A percentile compares a stretch with the other conserved stretches of the same genome.
Evolutionary conservation across 2,329 filamentous ascomycete species (phyloP).

Genomic region (Pezicula carpinea): DNA sequence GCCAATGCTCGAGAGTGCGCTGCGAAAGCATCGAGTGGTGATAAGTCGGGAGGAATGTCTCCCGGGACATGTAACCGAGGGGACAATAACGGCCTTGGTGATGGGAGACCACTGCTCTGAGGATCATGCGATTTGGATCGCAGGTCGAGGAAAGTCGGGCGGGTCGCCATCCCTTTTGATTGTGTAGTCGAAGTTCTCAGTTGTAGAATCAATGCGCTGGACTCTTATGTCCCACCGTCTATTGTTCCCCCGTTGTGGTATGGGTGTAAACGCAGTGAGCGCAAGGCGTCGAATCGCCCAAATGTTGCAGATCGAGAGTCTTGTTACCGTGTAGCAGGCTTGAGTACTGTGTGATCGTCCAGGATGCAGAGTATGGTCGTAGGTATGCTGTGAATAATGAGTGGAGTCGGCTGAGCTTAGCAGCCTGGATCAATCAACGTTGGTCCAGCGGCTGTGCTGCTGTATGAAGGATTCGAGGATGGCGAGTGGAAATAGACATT

Average conservation of each 20-base stretch:
- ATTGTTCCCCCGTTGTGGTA: neutral
- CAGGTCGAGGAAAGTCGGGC: conserved; percentile 27
- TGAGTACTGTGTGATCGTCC: neutral
- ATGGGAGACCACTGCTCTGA: conserved; percentile 16
- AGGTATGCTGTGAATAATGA: neutral
- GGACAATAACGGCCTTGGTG: conserved; percentile 38
- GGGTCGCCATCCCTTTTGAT: conserved; percentile 19
- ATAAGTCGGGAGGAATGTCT: conserved; percentile 82
- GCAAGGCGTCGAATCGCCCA: neutral
- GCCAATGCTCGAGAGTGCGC: conserved; percentile 85
- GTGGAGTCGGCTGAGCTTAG: neutral
- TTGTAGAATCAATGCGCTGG: neutral
- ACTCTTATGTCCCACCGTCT: neutral
- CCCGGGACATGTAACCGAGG: conserved; percentile 73
- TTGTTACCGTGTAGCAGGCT: neutral
- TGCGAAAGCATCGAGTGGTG: conserved; percentile 92
- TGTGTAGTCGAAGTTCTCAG: neutral
- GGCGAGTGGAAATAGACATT: neutral
- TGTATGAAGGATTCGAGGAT: neutral
- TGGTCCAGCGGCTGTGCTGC: neutral
- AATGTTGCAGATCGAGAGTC: neutral
- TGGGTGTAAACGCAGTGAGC: neutral
- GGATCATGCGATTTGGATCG: conserved; percentile 26
- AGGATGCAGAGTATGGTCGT: neutral
- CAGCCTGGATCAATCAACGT: neutral